Percentiles rank a stretch among this genome's conserved stretches.
phyloP scores from a whole-genome alignment of 164 flowering plant genomes.

The Liquidambar formosana region DNA sequence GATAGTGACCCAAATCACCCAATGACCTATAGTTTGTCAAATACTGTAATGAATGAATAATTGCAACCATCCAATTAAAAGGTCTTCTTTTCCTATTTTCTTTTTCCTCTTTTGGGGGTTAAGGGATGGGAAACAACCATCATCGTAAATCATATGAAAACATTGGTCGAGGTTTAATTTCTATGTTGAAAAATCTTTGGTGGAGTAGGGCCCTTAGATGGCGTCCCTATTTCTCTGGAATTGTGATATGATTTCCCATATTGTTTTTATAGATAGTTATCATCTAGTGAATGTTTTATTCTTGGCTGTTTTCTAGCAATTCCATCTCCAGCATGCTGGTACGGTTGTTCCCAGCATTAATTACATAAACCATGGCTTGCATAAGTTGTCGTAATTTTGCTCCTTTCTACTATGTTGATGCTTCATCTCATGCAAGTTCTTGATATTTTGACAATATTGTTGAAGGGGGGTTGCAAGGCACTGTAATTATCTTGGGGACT shows the following conservation, averaged over 20 bases:
- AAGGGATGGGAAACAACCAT: neutral
- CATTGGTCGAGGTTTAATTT: neutral
- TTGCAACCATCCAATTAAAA: neutral
- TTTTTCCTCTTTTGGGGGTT: neutral
- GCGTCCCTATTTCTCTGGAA: neutral
- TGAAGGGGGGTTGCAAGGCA: conserved; percentile 94
- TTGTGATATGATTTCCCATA: neutral
- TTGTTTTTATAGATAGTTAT: neutral
- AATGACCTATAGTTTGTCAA: neutral
- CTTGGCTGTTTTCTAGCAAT: neutral
- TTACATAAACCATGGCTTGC: neutral
- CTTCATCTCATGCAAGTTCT: neutral
- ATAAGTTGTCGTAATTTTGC: neutral
- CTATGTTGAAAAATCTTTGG: neutral
- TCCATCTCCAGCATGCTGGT: neutral
- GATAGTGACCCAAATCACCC: neutral
- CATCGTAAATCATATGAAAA: neutral
- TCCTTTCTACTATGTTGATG: conserved; percentile 1
- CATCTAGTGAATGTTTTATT: neutral
- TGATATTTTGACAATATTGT: conserved; percentile 4
- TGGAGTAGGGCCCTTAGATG: neutral
- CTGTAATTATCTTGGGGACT: conserved; percentile 93
- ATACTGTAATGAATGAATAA: neutral
- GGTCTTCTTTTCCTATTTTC: neutral
- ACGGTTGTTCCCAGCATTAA: neutral